Percentiles rank a stretch among this genome's conserved stretches.
Evolutionary conservation across 257 asterid genomes (phyloP).

Genomic region (Apocynum venetum): DNA sequence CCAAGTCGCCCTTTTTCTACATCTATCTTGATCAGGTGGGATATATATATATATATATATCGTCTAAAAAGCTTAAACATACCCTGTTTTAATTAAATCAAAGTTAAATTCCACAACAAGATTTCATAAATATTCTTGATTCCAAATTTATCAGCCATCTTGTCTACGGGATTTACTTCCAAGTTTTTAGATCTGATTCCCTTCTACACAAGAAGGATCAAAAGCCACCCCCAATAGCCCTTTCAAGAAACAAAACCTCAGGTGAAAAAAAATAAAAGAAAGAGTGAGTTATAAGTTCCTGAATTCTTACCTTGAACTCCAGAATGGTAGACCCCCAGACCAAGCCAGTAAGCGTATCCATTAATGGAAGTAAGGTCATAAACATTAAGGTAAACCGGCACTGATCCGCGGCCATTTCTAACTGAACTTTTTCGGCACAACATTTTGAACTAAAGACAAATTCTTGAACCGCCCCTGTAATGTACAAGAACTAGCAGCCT

Average conservation of each 20-base stretch:
- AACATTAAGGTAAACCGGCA: slow-evolving; percentile 64
- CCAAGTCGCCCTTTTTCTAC: neutral
- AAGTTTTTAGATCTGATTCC: slow-evolving; percentile 2
- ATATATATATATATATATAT: neutral
- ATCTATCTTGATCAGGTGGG: neutral
- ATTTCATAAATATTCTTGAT: neutral
- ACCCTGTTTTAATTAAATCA: neutral
- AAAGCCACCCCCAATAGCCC: neutral
- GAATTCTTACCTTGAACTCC: slow-evolving; percentile 68
- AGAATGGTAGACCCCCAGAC: slow-evolving; percentile 86
- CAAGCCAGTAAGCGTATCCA: slow-evolving; percentile 85
- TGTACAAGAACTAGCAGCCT: neutral
- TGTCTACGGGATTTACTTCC: neutral
- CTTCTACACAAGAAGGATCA: neutral
- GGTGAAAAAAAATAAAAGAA: neutral
- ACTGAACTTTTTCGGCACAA: slow-evolving; percentile 52
- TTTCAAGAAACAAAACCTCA: neutral
- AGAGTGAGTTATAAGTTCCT: neutral
- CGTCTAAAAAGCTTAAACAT: neutral
- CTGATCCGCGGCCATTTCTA: slow-evolving; percentile 46
- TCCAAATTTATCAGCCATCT: neutral
- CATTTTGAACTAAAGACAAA: slow-evolving; percentile 27
- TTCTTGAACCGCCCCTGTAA: neutral
- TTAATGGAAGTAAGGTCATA: slow-evolving; percentile 74
- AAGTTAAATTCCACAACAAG: neutral